A percentile compares a stretch with the other conserved stretches of the same genome.
phyloP scores from a whole-genome alignment of 1,139 yeast species.

The Debaryomyces nepalensis region DNA sequence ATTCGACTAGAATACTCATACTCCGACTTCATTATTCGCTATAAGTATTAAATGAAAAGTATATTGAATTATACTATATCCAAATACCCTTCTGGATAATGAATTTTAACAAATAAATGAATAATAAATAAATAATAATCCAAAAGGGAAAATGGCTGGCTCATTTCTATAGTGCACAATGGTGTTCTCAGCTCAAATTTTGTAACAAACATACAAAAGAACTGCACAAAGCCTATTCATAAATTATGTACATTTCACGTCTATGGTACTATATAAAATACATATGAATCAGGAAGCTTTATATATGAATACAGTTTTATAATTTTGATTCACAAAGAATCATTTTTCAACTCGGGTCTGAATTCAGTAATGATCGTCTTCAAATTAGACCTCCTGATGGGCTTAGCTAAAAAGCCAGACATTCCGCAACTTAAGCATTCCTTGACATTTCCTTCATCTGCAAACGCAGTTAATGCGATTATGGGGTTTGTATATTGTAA shows the following conservation, averaged over 20 bases:
- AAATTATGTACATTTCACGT: no score
- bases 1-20: background rate
- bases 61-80: no score
- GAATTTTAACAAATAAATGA: background rate
- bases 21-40: constrained; percentile 5
- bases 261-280: constrained; percentile 1
- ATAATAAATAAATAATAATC: background rate
- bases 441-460: constrained; percentile 81
- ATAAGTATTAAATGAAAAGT: no score
- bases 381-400: constrained; percentile 73
- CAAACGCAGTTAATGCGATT: constrained; percentile 92
- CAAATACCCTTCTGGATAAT: background rate
- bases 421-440: constrained; percentile 83
- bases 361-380: constrained; percentile 54
- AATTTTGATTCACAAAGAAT: constrained; percentile 34
- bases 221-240: no score
- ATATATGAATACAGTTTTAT: background rate
- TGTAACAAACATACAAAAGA: background rate
- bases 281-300: constrained; percentile 1
- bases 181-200: background rate
- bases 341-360: constrained; percentile 36
- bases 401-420: constrained; percentile 88
- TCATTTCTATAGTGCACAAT: background rate
- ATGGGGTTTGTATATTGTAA: constrained; percentile 73
- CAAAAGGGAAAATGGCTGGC: background rate